A percentile compares a stretch with the other conserved stretches of the same genome.
Conservation (phyloP, 2,329 filamentous ascomycete species). For the Cladobotryum mycophilum region DNA sequence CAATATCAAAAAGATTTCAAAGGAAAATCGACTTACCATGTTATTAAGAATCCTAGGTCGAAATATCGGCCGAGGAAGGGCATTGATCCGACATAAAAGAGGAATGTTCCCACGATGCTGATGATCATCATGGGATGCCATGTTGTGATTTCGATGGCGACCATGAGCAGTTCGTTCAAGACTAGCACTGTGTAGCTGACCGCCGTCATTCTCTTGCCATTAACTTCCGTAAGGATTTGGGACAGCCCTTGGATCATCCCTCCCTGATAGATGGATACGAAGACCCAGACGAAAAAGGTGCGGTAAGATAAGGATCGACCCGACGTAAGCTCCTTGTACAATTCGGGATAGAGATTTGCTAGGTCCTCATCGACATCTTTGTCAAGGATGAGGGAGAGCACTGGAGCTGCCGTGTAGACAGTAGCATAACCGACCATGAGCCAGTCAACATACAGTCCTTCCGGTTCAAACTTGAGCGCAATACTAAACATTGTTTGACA, state of each 20-base stretch:
- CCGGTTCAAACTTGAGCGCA: slow-evolving; percentile 84
- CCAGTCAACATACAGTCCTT: slow-evolving; percentile 94
- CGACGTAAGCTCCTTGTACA: slow-evolving; percentile 94
- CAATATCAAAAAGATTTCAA: background rate
- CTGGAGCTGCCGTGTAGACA: slow-evolving; percentile 87
- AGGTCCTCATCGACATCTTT: slow-evolving; percentile 91
- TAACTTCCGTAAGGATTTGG: slow-evolving; percentile 77
- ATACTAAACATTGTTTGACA: slow-evolving; percentile 98
- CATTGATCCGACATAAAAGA: slow-evolving; percentile 73
- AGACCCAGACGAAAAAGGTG: slow-evolving; percentile 95
- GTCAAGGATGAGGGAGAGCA: slow-evolving; percentile 90
- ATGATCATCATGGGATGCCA: slow-evolving; percentile 94
- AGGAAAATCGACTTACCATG: slow-evolving; percentile 45
- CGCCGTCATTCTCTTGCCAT: slow-evolving; percentile 70
- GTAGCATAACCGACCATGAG: slow-evolving; percentile 95
- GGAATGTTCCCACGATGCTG: slow-evolving; percentile 73
- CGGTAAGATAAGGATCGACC: slow-evolving; percentile 83
- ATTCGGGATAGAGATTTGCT: slow-evolving; percentile 89
- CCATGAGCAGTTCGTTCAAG: slow-evolving; percentile 94
- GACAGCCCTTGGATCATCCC: slow-evolving; percentile 91
- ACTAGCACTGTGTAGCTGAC: slow-evolving; percentile 90
- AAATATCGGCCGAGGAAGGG: slow-evolving; percentile 89
- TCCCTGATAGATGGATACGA: slow-evolving; percentile 92
- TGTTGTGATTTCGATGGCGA: slow-evolving; percentile 90
- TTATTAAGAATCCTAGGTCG: slow-evolving; percentile 73